phyloP scores from a whole-genome alignment of 2,329 filamentous ascomycete genomes.

The Dactylellina leptospora region DNA sequence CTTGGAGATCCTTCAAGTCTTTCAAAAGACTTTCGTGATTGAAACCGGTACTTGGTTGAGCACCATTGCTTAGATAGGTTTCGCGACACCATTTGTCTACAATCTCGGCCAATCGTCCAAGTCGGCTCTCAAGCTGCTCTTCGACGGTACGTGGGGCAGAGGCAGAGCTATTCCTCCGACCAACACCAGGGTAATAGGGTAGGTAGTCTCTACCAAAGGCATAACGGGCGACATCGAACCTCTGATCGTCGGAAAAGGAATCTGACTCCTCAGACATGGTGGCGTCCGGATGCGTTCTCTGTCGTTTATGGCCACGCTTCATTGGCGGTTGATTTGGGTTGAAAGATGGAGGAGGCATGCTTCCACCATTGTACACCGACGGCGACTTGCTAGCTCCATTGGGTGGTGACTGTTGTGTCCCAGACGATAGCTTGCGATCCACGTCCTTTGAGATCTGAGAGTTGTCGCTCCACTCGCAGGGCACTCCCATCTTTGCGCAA shows the following conservation, averaged over 20 bases:
- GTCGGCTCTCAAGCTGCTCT: constrained; percentile 54
- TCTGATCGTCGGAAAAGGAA: constrained; percentile 53
- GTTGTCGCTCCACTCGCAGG: constrained; percentile 56
- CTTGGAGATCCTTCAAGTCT: constrained; percentile 49
- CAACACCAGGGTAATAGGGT: constrained; percentile 32
- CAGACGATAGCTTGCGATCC: constrained; percentile 31
- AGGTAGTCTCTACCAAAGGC: constrained; percentile 44
- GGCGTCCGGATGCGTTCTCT: constrained; percentile 50
- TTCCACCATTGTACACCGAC: constrained; percentile 14
- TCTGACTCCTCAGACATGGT: constrained; percentile 52
- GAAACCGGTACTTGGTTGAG: constrained; percentile 11
- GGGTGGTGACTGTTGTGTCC: constrained; percentile 22
- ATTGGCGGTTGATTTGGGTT: constrained; percentile 29
- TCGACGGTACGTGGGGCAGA: constrained; percentile 14
- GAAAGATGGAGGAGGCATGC: constrained; percentile 47
- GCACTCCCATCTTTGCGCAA: constrained; percentile 55
- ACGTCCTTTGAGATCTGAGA: constrained; percentile 45
- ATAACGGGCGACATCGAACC: constrained; percentile 41
- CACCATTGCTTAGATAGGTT: constrained; percentile 52
- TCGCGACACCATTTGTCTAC: constrained; percentile 57
- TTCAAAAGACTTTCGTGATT: constrained; percentile 46
- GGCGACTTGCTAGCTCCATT: constrained; percentile 20
- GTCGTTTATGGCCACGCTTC: constrained; percentile 51
- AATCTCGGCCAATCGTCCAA: constrained; percentile 56
- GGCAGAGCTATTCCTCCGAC: constrained; percentile 22